Evolutionary conservation across 1,284 basidiomycete species (phyloP), one percentile per base, ranked within the genome.

Genomic region (Waitea zeae): DNA sequence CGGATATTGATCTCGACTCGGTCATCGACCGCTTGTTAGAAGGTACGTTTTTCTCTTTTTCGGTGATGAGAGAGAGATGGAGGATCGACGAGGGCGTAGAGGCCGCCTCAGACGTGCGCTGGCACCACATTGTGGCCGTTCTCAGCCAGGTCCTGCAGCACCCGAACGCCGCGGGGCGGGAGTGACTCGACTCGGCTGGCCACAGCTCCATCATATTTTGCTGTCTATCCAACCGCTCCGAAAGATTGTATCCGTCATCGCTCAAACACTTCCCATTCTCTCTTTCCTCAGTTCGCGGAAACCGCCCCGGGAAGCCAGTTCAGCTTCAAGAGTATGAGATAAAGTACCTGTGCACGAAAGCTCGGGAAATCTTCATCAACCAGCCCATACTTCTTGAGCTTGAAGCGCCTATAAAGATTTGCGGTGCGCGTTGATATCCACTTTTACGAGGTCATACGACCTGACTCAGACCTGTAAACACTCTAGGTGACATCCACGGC

Each of bases 361-460:
- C 89, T 41, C 69, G 89, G 47, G 88, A 93, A 58, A 92, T 93
- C 50, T 92, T 93, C 60, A 92, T 92, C 60, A 87, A 84, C 59
- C 89, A 93, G 53, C 89, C 89, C 41, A 92, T 93, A 53, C 62
- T 93, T 41, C 68, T 93, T 52, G 89, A 93, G 63, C 65, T 93
- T 47, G 88, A 93, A 56, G 88, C 88, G 39, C 88, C 88, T 49
- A 93, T 93, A 62, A 93, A 93, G 75, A 93, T 93, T 56, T 93
- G 89, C 53, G 88, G 88, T 89, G 46, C 46, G 83, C 74, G 30
- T 34, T 38, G 34, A 36, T 28, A 18, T 31, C 17, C 35, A 33
- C 26, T 35, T 27, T 35, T 30, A 17, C 24, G 15, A 27, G 20
- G 31, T 17, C 7, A n/a, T 19, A 29, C 12, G 29, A 6, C 9